phyloP scores from a whole-genome alignment of 345 rosid genomes.

The Streptanthus diversifolius region DNA sequence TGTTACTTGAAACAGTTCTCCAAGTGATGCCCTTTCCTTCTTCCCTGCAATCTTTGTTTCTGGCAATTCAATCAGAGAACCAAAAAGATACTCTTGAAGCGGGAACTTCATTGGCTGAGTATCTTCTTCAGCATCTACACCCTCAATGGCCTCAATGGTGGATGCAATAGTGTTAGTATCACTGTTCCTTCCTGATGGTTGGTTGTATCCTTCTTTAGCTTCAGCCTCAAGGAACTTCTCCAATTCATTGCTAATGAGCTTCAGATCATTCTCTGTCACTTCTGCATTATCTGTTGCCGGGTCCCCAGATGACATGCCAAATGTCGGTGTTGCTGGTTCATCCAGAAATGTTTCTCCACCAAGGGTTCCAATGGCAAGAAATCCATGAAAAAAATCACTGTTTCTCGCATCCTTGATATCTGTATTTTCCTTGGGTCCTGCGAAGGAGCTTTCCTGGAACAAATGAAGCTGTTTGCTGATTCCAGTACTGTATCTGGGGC shows the following conservation, averaged over 20 bases:
- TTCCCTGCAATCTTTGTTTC: conserved; percentile 46
- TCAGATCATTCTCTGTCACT: conserved; percentile 65
- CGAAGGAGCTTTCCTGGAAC: conserved; percentile 41
- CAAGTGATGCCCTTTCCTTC: conserved; percentile 69
- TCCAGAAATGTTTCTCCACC: conserved; percentile 52
- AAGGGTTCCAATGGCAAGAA: conserved; percentile 87
- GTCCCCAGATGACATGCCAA: conserved; percentile 50
- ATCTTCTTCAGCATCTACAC: conserved; percentile 40
- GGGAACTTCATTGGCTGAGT: conserved; percentile 49
- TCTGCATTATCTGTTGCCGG: conserved; percentile 38
- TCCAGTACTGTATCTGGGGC: conserved; percentile 39
- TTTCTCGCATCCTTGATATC: conserved; percentile 41
- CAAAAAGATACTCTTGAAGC: conserved; percentile 80
- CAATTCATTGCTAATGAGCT: conserved; percentile 52
- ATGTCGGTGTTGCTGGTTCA: conserved; percentile 70
- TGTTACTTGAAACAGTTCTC: conserved; percentile 61
- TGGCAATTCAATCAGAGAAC: conserved; percentile 54
- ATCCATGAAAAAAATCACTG: conserved; percentile 67
- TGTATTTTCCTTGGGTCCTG: conserved; percentile 32
- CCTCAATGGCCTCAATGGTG: conserved; percentile 47
- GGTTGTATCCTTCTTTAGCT: conserved; percentile 60
- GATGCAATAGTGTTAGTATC: conserved; percentile 58
- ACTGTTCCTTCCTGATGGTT: conserved; percentile 63
- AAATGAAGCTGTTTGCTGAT: conserved; percentile 33
- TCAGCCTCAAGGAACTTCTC: conserved; percentile 83